Evolutionary conservation across 2,329 filamentous ascomycete genomes (phyloP).

Genomic region (Tolypocladium endophyticum): DNA sequence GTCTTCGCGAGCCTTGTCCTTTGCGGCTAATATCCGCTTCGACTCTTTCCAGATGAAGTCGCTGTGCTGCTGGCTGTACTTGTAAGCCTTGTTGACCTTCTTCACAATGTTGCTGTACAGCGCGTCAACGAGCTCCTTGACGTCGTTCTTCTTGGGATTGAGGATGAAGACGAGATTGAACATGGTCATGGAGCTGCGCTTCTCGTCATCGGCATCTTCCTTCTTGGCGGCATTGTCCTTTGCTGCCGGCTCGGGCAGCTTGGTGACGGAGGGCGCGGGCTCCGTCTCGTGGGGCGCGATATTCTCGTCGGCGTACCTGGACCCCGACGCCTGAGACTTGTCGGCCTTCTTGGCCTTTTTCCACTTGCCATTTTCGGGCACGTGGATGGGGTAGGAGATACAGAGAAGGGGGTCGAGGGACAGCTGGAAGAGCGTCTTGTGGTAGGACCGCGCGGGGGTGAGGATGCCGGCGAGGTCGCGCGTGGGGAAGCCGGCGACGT

Average conservation of each 20-base stretch:
- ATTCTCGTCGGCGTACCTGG: slow-evolving; percentile 22
- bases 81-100: slow-evolving; percentile 84
- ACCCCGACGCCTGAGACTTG: slow-evolving; percentile 22
- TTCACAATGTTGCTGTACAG: slow-evolving; percentile 83
- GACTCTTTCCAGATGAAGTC: slow-evolving; percentile 90
- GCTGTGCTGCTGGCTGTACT: slow-evolving; percentile 81
- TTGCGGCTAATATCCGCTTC: slow-evolving; percentile 68
- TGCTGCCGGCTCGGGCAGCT: slow-evolving; percentile 11
- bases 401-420: slow-evolving; percentile 71
- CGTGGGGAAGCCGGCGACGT: slow-evolving; percentile 62
- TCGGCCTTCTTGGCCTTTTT: slow-evolving; percentile 51
- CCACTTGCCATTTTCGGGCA: slow-evolving; percentile 69
- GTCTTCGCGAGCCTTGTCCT: slow-evolving; percentile 69
- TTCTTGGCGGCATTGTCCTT: slow-evolving; percentile 28
- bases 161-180: slow-evolving; percentile 95
- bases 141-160: slow-evolving; percentile 67
- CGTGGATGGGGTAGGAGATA: slow-evolving; percentile 74
- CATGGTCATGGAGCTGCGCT: slow-evolving; percentile 76
- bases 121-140: slow-evolving; percentile 61
- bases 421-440: slow-evolving; percentile 75
- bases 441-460: slow-evolving; percentile 63
- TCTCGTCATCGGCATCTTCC: slow-evolving; percentile 44
- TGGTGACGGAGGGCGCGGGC: slow-evolving; percentile 8
- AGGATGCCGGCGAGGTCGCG: slow-evolving; percentile 71
- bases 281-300: slow-evolving; percentile 18